Base-by-base conservation (phyloP, 2,329 filamentous ascomycete species). In the Cytospora schulzeri region DNA sequence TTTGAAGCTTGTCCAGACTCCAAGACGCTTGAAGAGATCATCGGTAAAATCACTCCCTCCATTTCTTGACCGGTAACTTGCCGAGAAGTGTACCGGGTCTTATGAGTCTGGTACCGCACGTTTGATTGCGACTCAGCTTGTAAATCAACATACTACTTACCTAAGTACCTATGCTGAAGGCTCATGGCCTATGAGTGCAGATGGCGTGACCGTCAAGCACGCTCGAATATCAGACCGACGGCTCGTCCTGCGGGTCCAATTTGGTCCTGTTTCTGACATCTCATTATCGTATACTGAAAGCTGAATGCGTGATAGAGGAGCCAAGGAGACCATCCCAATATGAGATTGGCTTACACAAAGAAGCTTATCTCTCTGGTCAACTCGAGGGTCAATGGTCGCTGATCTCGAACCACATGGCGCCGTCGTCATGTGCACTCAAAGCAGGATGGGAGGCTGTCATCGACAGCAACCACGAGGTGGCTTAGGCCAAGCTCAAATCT, bases 1-100 rank as follows among this genome's bases (percentile, higher is more conserved):
- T 31, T 48, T 50, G 28, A 22, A 24, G 54, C n/a, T 45, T 29
- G 59, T 52, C 50, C 17, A 14, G 59, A 51, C 35, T 55, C 51
- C 45, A 55, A 66, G 64, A 66, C 64, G 63, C 12, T 51, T 54
- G 55, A 22, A 50, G n/a, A 35, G 15, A n/a, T n/a, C 38, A 17
- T 41, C 38, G 15, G 38, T 41, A n/a, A 41, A 12, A 9, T 9
- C 5, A n/a, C 38, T 48, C n/a, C 9, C n/a, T 22, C 19, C 9
- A 48, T 3, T 11, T 12, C n/a, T 22, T n/a, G n/a, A 48, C n/a
- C n/a, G n/a, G 22, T 48, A n/a, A 48, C 19, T 22, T 14, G n/a
- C n/a, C n/a, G n/a, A 48, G n/a, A 48, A 22, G 45, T 24, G 45
- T 22, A 19, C 15, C 38, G 38, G 38, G 15, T 19, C 38, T 19